Conservation (phyloP, 345 rosid genomes). For the Aquilaria sinensis region DNA sequence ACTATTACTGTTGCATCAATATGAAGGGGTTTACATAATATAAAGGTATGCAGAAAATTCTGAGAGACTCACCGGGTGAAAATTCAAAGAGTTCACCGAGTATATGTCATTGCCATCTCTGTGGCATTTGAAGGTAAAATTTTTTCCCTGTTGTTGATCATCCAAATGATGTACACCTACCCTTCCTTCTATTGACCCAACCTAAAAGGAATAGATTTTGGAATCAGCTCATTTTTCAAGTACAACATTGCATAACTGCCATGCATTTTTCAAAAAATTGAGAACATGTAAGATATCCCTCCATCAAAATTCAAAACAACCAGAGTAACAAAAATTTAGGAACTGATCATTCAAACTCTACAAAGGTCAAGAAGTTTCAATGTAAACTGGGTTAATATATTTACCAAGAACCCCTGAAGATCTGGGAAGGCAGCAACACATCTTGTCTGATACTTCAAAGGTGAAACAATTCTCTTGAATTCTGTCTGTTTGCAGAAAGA, state of each 20-base stretch:
- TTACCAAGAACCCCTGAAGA: constrained; percentile 93
- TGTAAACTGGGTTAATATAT: neutral
- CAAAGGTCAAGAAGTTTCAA: neutral
- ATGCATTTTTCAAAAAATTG: no score
- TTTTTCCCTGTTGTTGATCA: constrained; percentile 66
- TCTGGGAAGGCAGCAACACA: constrained; percentile 94
- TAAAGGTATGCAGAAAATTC: no score
- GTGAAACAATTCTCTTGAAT: constrained; percentile 78
- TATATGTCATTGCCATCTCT: constrained; percentile 80
- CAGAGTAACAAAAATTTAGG: neutral
- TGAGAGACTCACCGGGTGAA: constrained; percentile 78
- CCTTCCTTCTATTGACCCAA: constrained; percentile 91
- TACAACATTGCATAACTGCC: neutral
- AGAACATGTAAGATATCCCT: neutral
- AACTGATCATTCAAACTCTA: neutral
- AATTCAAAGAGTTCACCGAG: constrained; percentile 87
- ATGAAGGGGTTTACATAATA: no score
- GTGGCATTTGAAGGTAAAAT: constrained; percentile 97
- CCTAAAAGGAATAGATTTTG: constrained; percentile 22
- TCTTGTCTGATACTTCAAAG: constrained; percentile 90
- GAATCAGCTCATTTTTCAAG: neutral
- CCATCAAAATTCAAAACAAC: neutral
- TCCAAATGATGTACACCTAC: constrained; percentile 97
- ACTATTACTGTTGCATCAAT: no score
- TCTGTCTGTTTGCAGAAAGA: constrained; percentile 39